phyloP scores from a whole-genome alignment of 129 eudicot species.

The Flaveria bidentis region DNA sequence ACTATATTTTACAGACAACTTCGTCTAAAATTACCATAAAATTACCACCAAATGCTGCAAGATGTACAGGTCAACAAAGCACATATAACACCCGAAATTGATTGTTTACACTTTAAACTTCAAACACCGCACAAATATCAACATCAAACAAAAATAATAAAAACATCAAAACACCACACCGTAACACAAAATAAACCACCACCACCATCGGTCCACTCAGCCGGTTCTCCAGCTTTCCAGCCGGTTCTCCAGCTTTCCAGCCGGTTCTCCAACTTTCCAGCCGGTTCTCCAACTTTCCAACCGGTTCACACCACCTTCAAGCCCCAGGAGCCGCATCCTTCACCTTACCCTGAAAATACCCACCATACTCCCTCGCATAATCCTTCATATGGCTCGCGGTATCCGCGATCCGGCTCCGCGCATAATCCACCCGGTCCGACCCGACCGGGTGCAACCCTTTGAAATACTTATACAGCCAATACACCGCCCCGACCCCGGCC shows the following conservation, averaged over 20 bases:
- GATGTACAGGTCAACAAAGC: conserved; percentile 14
- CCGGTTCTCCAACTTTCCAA: conserved; percentile 10
- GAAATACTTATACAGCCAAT: conserved; percentile 64
- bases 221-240: not conserved
- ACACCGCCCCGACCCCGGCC: conserved; percentile 33
- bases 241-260: conserved; percentile 6
- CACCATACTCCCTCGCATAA: conserved; percentile 76
- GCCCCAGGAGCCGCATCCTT: conserved; percentile 93
- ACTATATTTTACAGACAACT: not conserved
- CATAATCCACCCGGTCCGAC: conserved; percentile 73
- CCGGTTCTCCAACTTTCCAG: not conserved
- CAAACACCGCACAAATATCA: conserved; percentile 6
- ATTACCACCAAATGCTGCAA: conserved; percentile 19
- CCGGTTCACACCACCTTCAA: conserved; percentile 36
- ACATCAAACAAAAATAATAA: conserved; percentile 1
- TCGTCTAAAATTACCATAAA: not conserved
- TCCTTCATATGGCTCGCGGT: conserved; percentile 77
- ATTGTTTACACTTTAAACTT: not conserved
- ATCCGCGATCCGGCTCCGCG: conserved; percentile 69
- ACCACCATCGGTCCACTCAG: not conserved
- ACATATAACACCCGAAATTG: conserved; percentile 8
- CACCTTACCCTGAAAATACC: conserved; percentile 58
- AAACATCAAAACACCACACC: not conserved
- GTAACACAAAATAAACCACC: not conserved
- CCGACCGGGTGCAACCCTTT: conserved; percentile 72